Evolutionary conservation across 1,139 yeast genomes (phyloP).

Genomic region (Yamadazyma pseudoaaseri): DNA sequence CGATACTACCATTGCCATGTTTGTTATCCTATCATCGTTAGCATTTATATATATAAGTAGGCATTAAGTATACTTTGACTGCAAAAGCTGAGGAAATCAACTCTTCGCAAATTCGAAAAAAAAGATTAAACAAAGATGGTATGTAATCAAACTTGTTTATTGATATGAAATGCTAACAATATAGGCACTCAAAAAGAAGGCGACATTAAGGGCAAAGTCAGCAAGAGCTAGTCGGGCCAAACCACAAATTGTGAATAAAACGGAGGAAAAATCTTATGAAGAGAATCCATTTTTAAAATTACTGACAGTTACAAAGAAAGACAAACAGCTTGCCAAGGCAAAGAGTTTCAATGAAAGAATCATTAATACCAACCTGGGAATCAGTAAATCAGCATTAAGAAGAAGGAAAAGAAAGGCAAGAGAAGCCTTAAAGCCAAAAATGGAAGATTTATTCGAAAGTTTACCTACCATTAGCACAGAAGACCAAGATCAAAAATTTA

Average conservation of each 20-base stretch:
- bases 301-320: conserved; percentile 53
- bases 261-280: conserved; percentile 30
- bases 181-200: conserved; percentile 41
- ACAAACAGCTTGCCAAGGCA: conserved; percentile 43
- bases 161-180: conserved; percentile 16
- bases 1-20: no score
- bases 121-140: no score
- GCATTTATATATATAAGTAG: no score
- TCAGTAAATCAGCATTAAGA: conserved; percentile 64
- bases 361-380: conserved; percentile 35
- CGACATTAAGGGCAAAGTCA: conserved; percentile 35
- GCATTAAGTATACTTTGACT: no score
- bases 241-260: conserved; percentile 20
- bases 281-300: conserved; percentile 57
- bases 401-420: conserved; percentile 64
- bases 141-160: no score
- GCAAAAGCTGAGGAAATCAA: no score
- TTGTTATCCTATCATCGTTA: no score
- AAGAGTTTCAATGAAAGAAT: conserved; percentile 30
- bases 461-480: conserved; percentile 35
- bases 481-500: conserved; percentile 6
- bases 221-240: conserved; percentile 18
- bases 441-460: conserved; percentile 59
- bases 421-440: conserved; percentile 63
- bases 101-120: no score